phyloP scores from a whole-genome alignment of 1,284 basidiomycete species.

The Boletus hoseneyae region DNA sequence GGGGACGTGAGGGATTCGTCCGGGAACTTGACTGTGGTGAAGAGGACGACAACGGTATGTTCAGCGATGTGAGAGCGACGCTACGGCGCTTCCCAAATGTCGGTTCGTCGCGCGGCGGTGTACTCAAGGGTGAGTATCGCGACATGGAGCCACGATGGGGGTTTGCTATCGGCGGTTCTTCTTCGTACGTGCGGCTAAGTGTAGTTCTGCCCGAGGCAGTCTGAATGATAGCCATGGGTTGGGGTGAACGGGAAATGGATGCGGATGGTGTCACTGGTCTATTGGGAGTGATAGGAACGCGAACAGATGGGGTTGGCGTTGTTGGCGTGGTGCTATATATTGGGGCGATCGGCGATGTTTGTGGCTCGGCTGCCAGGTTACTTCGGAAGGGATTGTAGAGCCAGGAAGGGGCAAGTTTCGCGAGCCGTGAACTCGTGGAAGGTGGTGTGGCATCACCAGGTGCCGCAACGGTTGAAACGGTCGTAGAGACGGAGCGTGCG shows the following conservation, averaged over 20 bases:
- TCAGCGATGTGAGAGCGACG: constrained; percentile 38
- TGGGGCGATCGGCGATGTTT: constrained; percentile 42
- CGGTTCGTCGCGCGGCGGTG: constrained; percentile 64
- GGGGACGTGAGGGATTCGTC: constrained; percentile 65
- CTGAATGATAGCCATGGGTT: constrained; percentile 57
- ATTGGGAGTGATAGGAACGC: constrained; percentile 30
- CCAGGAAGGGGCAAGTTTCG: constrained; percentile 70
- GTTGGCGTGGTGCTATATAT: constrained; percentile 36
- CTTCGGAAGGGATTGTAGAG: constrained; percentile 70
- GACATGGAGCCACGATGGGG: constrained; percentile 43
- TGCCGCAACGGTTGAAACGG: constrained; percentile 13
- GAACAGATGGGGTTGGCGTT: constrained; percentile 30
- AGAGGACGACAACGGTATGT: constrained; percentile 45
- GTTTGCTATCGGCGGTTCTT: constrained; percentile 43
- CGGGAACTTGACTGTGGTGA: constrained; percentile 45
- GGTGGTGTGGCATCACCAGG: constrained; percentile 18
- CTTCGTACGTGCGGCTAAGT: constrained; percentile 53
- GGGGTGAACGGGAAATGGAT: constrained; percentile 37
- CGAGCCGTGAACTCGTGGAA: constrained; percentile 37
- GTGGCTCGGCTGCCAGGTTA: constrained; percentile 51
- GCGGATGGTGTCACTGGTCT: constrained; percentile 29
- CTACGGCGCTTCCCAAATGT: constrained; percentile 55
- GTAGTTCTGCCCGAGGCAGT: constrained; percentile 39
- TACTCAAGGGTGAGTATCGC: constrained; percentile 60
- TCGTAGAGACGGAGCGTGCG: constrained; percentile 38